Evolutionary conservation across 1,284 basidiomycete genomes (phyloP).

Genomic region (Cutaneotrichosporon spelunceum): DNA sequence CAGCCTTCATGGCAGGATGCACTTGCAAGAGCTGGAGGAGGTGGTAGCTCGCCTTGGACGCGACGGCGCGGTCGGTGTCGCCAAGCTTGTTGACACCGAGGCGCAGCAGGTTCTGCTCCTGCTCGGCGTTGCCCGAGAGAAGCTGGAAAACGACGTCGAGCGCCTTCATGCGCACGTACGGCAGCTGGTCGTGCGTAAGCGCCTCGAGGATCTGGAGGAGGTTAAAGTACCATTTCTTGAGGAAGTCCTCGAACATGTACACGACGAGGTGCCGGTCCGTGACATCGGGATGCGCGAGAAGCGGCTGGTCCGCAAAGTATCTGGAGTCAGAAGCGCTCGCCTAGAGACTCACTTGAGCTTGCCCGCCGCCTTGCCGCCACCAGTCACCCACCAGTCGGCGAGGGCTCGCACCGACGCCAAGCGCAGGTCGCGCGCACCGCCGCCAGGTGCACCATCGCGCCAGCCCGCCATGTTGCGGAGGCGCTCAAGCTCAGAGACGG

Average conservation of each 20-base stretch:
- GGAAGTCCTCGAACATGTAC: constrained; percentile 94
- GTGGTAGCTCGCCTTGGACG: constrained; percentile 85
- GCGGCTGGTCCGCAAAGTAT: constrained; percentile 88
- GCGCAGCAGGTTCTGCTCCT: constrained; percentile 91
- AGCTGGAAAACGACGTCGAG: constrained; percentile 72
- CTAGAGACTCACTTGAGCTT: constrained; percentile 70
- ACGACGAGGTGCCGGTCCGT: constrained; percentile 73
- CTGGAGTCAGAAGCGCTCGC: constrained; percentile 51
- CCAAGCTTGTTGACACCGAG: constrained; percentile 94
- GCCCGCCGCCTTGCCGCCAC: constrained; percentile 65
- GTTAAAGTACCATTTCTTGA: constrained; percentile 95
- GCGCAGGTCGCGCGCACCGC: constrained; percentile 70
- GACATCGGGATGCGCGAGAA: constrained; percentile 61
- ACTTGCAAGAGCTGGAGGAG: constrained; percentile 82
- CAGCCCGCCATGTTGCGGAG: constrained; percentile 78
- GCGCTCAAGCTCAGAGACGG: constrained; percentile 72
- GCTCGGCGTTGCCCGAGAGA: constrained; percentile 86
- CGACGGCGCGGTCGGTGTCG: constrained; percentile 82
- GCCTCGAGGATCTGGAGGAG: constrained; percentile 88
- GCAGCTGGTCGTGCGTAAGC: constrained; percentile 79
- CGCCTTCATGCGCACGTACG: constrained; percentile 81
- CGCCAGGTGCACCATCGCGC: constrained; percentile 53
- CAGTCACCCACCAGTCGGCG: constrained; percentile 95
- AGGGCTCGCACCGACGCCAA: constrained; percentile 84
- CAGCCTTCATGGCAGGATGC: constrained; percentile 90